A percentile compares a stretch with the other conserved stretches of the same genome.
Evolutionary conservation across 2,329 filamentous ascomycete genomes (phyloP).

Genomic region (Laburnicola sp.): DNA sequence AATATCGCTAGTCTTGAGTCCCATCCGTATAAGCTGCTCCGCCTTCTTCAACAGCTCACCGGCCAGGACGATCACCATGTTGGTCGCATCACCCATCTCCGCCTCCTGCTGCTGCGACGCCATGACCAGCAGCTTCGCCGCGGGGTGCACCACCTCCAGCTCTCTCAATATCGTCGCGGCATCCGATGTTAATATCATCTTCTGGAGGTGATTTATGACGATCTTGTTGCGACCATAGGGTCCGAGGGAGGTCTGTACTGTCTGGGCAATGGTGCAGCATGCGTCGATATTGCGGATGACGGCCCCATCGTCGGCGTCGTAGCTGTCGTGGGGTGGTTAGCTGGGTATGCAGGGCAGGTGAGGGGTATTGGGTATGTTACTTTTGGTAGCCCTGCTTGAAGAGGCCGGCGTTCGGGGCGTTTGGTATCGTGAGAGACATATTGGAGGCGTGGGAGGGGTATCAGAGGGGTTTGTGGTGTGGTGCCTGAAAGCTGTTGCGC

Average conservation of each 20-base stretch:
- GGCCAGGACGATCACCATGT: constrained; percentile 92
- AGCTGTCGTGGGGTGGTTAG: constrained; percentile 63
- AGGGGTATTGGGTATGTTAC: constrained; percentile 56
- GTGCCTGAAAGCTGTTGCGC: constrained; percentile 31
- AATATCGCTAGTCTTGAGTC: constrained; percentile 97
- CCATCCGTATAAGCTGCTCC: constrained; percentile 94
- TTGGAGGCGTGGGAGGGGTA: constrained; percentile 39
- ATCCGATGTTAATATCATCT: constrained; percentile 99
- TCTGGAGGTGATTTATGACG: constrained; percentile 99
- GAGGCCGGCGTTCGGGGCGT: constrained; percentile 86
- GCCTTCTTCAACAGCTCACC: constrained; percentile 96
- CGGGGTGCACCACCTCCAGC: constrained; percentile 96
- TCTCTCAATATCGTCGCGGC: constrained; percentile 96
- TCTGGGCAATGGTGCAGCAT: constrained; percentile 91
- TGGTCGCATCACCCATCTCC: constrained; percentile 98
- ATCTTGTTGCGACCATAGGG: constrained; percentile 99
- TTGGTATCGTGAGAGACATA: constrained; percentile 97
- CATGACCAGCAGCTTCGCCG: constrained; percentile 97
- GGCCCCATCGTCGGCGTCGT: constrained; percentile 98
- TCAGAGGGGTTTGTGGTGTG: constrained; percentile 31
- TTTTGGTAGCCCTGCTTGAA: constrained; percentile 98
- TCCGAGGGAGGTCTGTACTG: constrained; percentile 94
- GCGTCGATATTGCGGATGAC: constrained; percentile 98
- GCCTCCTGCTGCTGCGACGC: constrained; percentile 98
- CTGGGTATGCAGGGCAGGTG: constrained; percentile 19